phyloP scores from a whole-genome alignment of 768 basidiomycete species.

The Podaxis sp. region DNA sequence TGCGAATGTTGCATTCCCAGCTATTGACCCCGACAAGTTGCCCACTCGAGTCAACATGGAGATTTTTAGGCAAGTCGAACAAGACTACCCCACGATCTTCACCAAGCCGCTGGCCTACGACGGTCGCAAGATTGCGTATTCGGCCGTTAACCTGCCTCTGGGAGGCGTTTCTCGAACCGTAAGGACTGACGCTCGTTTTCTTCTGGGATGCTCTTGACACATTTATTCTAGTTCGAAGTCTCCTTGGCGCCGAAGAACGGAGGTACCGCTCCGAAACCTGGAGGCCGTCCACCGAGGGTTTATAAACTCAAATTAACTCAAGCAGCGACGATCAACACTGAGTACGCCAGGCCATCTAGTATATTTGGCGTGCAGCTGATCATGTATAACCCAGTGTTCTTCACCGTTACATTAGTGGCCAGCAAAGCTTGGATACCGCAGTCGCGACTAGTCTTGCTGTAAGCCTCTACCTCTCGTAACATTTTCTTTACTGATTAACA shows the following conservation, averaged over 20 bases:
- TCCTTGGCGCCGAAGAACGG: constrained; percentile 41
- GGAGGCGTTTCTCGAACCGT: constrained; percentile 54
- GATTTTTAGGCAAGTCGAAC: constrained; percentile 62
- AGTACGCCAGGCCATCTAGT: constrained; percentile 21
- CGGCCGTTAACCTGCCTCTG: constrained; percentile 57
- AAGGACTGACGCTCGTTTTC: constrained; percentile 3
- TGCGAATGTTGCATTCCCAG: constrained; percentile 29
- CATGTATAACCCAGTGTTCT: constrained; percentile 44
- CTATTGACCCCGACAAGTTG: constrained; percentile 66
- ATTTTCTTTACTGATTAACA: not conserved
- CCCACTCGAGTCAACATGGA: constrained; percentile 69
- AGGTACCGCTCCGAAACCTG: constrained; percentile 30
- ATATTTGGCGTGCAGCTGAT: not conserved
- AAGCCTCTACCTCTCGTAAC: constrained; percentile 16
- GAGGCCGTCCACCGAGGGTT: constrained; percentile 49
- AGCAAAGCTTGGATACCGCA: constrained; percentile 60
- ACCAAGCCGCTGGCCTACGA: constrained; percentile 75
- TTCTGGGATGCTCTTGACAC: constrained; percentile 5
- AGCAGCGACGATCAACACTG: constrained; percentile 40
- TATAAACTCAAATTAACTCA: constrained; percentile 63
- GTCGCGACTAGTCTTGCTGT: constrained; percentile 61
- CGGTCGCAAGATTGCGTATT: constrained; percentile 73
- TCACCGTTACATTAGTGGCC: constrained; percentile 54
- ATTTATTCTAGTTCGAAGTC: constrained; percentile 56
- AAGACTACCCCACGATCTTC: constrained; percentile 60